These are phyloP conservation scores for Alternaria sp. DNA, from an alignment of 2,329 filamentous ascomycete genomes.

Conservation along the genomic window DNA sequence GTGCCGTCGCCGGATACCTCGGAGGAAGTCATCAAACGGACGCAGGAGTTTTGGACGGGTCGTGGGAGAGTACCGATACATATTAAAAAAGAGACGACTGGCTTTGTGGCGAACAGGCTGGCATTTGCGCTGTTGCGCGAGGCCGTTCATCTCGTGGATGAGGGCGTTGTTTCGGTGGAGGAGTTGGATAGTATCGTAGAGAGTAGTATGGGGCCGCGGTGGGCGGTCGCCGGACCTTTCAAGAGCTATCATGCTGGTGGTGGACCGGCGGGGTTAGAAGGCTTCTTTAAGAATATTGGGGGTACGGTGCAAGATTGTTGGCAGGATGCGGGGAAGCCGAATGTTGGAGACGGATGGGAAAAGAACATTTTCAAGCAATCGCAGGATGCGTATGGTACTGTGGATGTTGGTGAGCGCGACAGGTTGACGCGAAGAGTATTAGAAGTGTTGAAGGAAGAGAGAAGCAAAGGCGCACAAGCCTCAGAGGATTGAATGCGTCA, in stretches of 20 bases:
- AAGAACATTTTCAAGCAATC: constrained; percentile 54
- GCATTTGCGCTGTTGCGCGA: constrained; percentile 64
- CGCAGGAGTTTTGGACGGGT: constrained; percentile 55
- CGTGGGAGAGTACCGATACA: constrained; percentile 56
- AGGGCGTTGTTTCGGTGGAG: constrained; percentile 58
- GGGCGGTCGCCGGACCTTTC: constrained; percentile 57
- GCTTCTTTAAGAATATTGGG: constrained; percentile 63
- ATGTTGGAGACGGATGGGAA: constrained; percentile 55
- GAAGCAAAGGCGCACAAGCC: neutral
- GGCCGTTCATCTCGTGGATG: constrained; percentile 60
- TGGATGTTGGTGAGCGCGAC: constrained; percentile 51
- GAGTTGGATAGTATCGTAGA: constrained; percentile 60
- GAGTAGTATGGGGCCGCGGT: constrained; percentile 35
- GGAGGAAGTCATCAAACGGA: constrained; percentile 46
- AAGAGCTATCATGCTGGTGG: constrained; percentile 66
- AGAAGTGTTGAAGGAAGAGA: constrained; percentile 46
- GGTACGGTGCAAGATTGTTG: constrained; percentile 62
- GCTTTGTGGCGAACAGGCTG: constrained; percentile 65
- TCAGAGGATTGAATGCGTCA: neutral
- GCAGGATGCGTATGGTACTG: constrained; percentile 55
- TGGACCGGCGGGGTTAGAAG: constrained; percentile 59
- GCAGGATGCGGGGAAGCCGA: constrained; percentile 56
- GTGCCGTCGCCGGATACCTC: constrained; percentile 58
- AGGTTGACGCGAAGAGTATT: constrained; percentile 51
- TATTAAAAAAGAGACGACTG: constrained; percentile 58